Conservation (phyloP, 805 yeast species). For the Yarrowia sp. region DNA sequence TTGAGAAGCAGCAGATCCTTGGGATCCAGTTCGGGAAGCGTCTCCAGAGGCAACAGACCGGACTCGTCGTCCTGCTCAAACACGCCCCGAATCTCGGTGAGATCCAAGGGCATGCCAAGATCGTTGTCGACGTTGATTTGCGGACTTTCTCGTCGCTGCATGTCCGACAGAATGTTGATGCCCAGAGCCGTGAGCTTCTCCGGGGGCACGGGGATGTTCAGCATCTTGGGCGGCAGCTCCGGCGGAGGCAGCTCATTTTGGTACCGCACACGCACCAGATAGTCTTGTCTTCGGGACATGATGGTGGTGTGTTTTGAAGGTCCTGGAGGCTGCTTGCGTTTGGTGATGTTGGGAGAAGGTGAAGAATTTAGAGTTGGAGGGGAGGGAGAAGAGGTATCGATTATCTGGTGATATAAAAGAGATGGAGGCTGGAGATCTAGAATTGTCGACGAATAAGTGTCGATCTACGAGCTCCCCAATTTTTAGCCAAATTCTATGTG, state of each 20-base stretch:
- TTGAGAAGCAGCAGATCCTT: conserved; percentile 75
- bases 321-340: background rate
- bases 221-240: conserved; percentile 84
- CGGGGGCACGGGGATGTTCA: conserved; percentile 60
- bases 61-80: conserved; percentile 66
- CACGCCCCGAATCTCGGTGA: conserved; percentile 68
- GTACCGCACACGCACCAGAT: conserved; percentile 76
- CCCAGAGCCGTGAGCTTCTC: conserved; percentile 55
- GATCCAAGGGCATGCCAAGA: conserved; percentile 79
- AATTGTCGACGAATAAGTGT: no score
- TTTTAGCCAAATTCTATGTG: no score
- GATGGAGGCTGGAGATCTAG: no score
- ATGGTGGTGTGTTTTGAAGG: background rate
- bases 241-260: conserved; percentile 92
- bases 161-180: conserved; percentile 66
- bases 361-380: conserved; percentile 13
- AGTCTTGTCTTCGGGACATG: conserved; percentile 51
- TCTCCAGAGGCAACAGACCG: conserved; percentile 49
- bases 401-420: background rate
- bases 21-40: conserved; percentile 67
- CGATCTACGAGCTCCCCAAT: no score
- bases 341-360: conserved; percentile 11
- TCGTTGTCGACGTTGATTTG: conserved; percentile 51
- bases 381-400: no score
- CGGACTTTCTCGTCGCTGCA: conserved; percentile 72